Base-by-base conservation (phyloP, 768 basidiomycete species). In the Kwoniella shandongensis region DNA sequence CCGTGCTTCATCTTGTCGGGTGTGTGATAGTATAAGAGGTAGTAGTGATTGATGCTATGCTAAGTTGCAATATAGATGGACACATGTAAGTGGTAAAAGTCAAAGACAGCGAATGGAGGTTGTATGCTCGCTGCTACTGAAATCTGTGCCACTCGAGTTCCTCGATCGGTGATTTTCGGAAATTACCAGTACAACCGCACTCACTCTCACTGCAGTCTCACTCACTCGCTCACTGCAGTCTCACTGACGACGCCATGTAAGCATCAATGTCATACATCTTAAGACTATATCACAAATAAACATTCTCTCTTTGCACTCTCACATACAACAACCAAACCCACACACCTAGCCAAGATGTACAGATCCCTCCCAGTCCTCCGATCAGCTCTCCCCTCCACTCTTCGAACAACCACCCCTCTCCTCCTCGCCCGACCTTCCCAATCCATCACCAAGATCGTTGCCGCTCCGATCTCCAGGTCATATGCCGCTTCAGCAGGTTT, bases 1-100 rank as follows among this genome's bases (percentile, higher is more conserved):
- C 91, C 90, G 85, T 97, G 92, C 81, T 94, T 91, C 91, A 94
- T 93, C 64, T 69, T 67, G 41, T 1, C 12, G 10, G 3, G 22
- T 27, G 47, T 46, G 35, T 51, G 22, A 11, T 32, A 20, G 11
- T 18, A 27, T 5, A 22, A 25, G 25, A 5, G n/a, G n/a, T n/a
- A n/a, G n/a, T n/a, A n/a, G n/a, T n/a, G n/a, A n/a, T n/a, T n/a
- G n/a, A n/a, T n/a, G n/a, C n/a, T n/a, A n/a, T n/a, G n/a, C n/a
- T n/a, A n/a, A n/a, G n/a, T n/a, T n/a, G n/a, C n/a, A n/a, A 6
- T 32, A 6, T 32, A 32, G 32, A 32, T 32, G 32, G 6, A 32
- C 32, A 32, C 6, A 32, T 6, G 32, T 32, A 6, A 32, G n/a
- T n/a, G n/a, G n/a, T n/a, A 32, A 32, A 32, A 13, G 13, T 32